Percentiles rank a stretch among this genome's conserved stretches.
phyloP scores from a whole-genome alignment of 2,329 filamentous ascomycete species.

The Lasiodiplodia citricola region DNA sequence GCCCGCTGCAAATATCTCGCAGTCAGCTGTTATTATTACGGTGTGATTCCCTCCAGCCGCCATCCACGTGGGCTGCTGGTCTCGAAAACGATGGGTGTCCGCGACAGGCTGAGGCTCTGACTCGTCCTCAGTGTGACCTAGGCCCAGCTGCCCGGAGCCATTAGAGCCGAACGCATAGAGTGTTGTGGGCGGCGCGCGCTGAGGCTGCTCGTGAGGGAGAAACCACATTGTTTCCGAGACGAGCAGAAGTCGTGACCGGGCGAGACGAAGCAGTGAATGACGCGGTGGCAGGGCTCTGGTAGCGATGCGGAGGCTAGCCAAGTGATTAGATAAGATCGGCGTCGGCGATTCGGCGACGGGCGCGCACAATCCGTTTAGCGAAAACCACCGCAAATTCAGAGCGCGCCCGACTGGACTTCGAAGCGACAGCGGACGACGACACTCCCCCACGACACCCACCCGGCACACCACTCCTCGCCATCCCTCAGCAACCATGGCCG shows the following conservation, averaged over 20 bases:
- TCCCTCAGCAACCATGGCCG: conserved; percentile 69
- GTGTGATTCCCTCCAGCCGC: conserved; percentile 86
- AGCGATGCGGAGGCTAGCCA: not conserved
- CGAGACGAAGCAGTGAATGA: not conserved
- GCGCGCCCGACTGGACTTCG: conserved; percentile 22
- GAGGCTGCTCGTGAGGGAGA: conserved; percentile 9
- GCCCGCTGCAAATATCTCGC: conserved; percentile 69
- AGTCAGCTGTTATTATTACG: conserved; percentile 67
- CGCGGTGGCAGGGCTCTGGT: not conserved
- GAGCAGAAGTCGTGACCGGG: not conserved
- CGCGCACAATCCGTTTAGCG: conserved; percentile 28
- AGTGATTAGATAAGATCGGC: conserved; percentile 27
- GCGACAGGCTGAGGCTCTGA: conserved; percentile 34
- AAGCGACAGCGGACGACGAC: conserved; percentile 26
- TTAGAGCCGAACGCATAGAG: conserved; percentile 59
- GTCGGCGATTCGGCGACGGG: conserved; percentile 10
- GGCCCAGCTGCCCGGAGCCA: conserved; percentile 57
- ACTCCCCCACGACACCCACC: conserved; percentile 21
- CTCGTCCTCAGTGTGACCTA: conserved; percentile 50
- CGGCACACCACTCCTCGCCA: conserved; percentile 23
- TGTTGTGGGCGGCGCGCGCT: conserved; percentile 26
- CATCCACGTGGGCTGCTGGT: conserved; percentile 40
- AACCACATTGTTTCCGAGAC: not conserved
- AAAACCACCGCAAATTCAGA: conserved; percentile 25
- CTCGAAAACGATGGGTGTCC: conserved; percentile 25